Base-by-base conservation (phyloP, 2,329 filamentous ascomycete species). In the Diaporthe vexans region DNA sequence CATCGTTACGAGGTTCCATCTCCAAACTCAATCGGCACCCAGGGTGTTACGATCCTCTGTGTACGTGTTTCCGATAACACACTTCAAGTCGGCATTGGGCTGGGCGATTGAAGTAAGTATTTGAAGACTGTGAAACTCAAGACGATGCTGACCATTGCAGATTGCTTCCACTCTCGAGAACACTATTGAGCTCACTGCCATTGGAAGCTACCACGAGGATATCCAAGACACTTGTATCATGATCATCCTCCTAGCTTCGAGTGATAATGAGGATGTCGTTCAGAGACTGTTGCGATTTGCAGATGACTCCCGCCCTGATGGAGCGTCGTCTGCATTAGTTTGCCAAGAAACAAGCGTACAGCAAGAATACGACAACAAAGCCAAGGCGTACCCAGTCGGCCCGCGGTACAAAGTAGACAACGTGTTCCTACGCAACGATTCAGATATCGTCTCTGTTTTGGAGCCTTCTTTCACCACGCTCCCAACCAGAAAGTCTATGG, bases 391-490 rank as follows among this genome's bases (percentile, higher is more conserved):
- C 19, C 61, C 61, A 21, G 13, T 11, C 7, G 61, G 61, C 29
- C 13, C 35, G 46, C 46, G 61, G 21, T 51, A 67, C 61, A 67
- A 67, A 26, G 61, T 67, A 19, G 61, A 67, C 29, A 67, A 37
- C 2, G 29, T 37, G 21, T 46, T 52, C 24, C 61, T 67, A 37
- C 61, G 61, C 29, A 52, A 67, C 1, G 29, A 67, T 13, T 29
- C 4, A 46, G 46, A 67, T 52, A 37, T 67, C 19, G 29, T 67
- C 21, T 35, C 61, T 26, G n/a, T 51, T 17, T 2, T 67, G 46
- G 46, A 67, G 21, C 13, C 19, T 3, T 24, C 46, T 52, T 67
- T 67, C 21, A 52, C 46, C 7, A 67, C 46, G 24, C 61, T 67
- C 29, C 61, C 61, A 26, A 67, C 61, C 8, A 67, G 46, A 26